Evolutionary conservation across 2,329 filamentous ascomycete genomes (phyloP), one percentile per base, ranked within the genome.

Genomic region (Ilyonectria robusta): DNA sequence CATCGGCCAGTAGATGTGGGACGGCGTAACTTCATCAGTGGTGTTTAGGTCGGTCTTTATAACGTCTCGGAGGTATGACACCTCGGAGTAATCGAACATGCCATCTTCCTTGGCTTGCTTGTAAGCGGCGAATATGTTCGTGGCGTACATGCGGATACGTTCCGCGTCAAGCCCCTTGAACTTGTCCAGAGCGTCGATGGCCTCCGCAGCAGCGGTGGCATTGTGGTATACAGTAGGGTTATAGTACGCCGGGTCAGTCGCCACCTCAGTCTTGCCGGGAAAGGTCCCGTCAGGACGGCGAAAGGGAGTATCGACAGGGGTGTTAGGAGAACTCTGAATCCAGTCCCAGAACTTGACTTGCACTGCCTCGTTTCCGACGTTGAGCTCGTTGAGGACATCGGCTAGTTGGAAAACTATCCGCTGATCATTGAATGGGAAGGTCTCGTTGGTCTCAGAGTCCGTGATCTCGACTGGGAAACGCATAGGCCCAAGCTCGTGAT

Each of bases 281-380:
- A 74, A 69, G 4, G 74, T 71, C 3, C 77, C 77, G 21, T 78
- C 77, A 1, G 77, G 73, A 1, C 76, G 77, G 1, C 77, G 66
- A 54, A 69, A 60, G 37, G 59, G 66, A 29, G 70, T 69, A 8
- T 62, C 57, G 40, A 78, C 71, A 46, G 78, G 76, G 23, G 84
- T 80, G 11, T 79, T 78, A 19, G 78, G 50, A 31, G 59, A 86
- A 59, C 75, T 81, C 73, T 92, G 88, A 44, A 89, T 85, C 88
- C 88, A 92, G 2, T 85, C 84, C 70, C 91, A 91, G 72, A 91
- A 90, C 53, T 90, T 86, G 47, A 91, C 85, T 26, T 81, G 83
- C 26, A 86, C 79, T 42, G 84, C 81, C 55, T 77, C 76, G 70
- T 79, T 78, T 70, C 88, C 78, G 48, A 81, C 23, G n/a, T 60